Conservation (phyloP, 2,329 filamentous ascomycete species). For the Tolypocladium pustulatum region DNA sequence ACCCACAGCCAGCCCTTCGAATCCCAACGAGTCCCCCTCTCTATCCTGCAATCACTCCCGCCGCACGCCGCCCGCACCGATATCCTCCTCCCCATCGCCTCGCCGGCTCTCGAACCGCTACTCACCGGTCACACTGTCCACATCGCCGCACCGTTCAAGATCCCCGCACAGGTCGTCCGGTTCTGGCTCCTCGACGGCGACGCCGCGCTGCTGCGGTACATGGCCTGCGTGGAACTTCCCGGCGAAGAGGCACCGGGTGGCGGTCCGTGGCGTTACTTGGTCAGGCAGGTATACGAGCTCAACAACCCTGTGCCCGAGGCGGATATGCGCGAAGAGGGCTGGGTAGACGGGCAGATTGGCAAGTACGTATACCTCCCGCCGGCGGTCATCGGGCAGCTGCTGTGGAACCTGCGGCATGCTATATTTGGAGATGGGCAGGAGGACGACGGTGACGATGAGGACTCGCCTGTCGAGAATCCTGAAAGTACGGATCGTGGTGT, state of each 20-base stretch:
- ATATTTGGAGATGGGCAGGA: constrained; percentile 24
- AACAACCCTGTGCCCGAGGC: constrained; percentile 45
- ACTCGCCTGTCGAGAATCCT: background rate
- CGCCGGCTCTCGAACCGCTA: constrained; percentile 37
- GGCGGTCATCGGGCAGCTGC: constrained; percentile 44
- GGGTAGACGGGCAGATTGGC: constrained; percentile 38
- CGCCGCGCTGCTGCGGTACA: constrained; percentile 43
- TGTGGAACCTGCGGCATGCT: constrained; percentile 46
- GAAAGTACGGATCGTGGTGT: background rate
- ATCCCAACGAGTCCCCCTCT: constrained; percentile 40
- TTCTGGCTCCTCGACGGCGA: constrained; percentile 52
- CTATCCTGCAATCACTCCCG: constrained; percentile 35
- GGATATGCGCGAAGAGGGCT: constrained; percentile 43
- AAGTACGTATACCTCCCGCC: constrained; percentile 45
- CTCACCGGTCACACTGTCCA: constrained; percentile 39
- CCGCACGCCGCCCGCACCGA: constrained; percentile 40
- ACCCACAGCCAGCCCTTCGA: constrained; percentile 22
- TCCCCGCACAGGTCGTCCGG: constrained; percentile 44
- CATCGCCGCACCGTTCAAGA: constrained; percentile 43
- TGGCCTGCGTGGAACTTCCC: constrained; percentile 40
- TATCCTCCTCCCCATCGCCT: constrained; percentile 40
- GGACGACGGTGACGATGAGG: constrained; percentile 9
- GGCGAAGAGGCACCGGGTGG: constrained; percentile 28
- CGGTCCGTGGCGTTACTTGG: constrained; percentile 11
- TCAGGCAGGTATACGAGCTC: constrained; percentile 46